Percentiles rank a stretch among this genome's conserved stretches.
phyloP scores from a whole-genome alignment of 306 rosid genomes.

The Luffa aegyptiaca region DNA sequence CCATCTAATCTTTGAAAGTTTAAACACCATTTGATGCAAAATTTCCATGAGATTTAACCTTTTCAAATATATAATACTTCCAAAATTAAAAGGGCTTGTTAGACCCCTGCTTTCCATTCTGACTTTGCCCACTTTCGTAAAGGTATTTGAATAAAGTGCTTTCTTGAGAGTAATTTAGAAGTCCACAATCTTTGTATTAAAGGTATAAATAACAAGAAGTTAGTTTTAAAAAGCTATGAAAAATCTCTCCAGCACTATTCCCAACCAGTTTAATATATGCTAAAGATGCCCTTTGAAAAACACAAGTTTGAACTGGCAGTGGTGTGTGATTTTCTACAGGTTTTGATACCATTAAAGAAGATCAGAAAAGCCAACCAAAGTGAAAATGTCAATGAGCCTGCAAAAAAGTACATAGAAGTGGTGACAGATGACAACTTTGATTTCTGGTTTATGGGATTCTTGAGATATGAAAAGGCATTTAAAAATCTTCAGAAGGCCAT shows the following conservation, averaged over 20 bases:
- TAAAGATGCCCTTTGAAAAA: background rate
- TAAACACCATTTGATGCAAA: background rate
- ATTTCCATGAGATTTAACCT: background rate
- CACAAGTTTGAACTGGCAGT: background rate
- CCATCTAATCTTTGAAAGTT: background rate
- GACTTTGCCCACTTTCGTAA: background rate
- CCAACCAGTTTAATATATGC: background rate
- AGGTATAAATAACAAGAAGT: background rate
- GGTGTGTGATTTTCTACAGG: conserved; percentile 28
- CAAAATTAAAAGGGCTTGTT: background rate
- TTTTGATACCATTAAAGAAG: conserved; percentile 50
- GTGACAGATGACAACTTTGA: conserved; percentile 59
- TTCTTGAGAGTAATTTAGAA: background rate
- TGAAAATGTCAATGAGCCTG: conserved; percentile 43
- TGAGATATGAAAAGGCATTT: conserved; percentile 60
- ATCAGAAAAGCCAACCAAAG: conserved; percentile 50
- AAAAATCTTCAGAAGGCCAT: conserved; percentile 55
- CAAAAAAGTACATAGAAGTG: conserved; percentile 53
- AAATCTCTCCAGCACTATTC: background rate
- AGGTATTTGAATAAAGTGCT: background rate
- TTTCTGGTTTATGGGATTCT: conserved; percentile 84
- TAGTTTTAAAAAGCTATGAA: background rate
- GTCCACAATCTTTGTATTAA: background rate
- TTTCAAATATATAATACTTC: background rate
- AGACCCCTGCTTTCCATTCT: background rate